phyloP scores from a whole-genome alignment of 2,329 filamentous ascomycete genomes.

The Ophiostoma ips region DNA sequence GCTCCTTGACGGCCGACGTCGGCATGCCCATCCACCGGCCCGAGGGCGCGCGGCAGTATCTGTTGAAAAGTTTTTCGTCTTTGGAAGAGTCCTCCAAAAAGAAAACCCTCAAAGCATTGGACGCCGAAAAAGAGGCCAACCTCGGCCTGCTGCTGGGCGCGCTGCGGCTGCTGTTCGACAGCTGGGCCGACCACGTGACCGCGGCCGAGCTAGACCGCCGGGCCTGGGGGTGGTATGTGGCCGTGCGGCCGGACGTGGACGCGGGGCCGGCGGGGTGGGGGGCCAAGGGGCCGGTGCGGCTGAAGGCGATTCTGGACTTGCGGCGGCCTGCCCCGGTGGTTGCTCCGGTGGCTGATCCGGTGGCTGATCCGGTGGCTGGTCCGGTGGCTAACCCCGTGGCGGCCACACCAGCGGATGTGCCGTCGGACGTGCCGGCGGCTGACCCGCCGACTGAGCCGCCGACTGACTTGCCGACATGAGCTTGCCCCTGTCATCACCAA shows the following conservation, averaged over 20 bases:
- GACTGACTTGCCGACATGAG: no score
- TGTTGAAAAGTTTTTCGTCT: conserved; percentile 46
- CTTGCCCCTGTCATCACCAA: no score
- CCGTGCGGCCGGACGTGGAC: conserved; percentile 62
- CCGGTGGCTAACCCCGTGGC: no score
- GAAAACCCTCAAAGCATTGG: conserved; percentile 35
- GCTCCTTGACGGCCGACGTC: conserved; percentile 25
- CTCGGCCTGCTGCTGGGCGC: conserved; percentile 56
- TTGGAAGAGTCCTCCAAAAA: no score
- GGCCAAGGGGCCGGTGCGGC: conserved; percentile 55
- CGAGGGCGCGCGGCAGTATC: conserved; percentile 49
- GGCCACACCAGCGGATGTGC: no score
- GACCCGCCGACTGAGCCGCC: no score
- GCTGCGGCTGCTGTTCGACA: conserved; percentile 56
- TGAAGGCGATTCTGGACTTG: conserved; percentile 52
- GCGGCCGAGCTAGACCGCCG: conserved; percentile 56
- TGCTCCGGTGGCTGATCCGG: neutral
- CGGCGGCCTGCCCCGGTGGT: conserved; percentile 25
- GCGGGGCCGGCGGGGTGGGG: conserved; percentile 68
- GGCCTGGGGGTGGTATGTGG: conserved; percentile 72
- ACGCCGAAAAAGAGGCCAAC: conserved; percentile 53
- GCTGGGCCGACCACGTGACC: conserved; percentile 54
- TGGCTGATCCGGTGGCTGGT: no score
- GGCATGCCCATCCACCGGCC: conserved; percentile 63
- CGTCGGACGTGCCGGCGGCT: no score